Evolutionary conservation across 306 rosid species (phyloP), one percentile per base, ranked within the genome.

Genomic region (Pachyrhizus erosus): DNA sequence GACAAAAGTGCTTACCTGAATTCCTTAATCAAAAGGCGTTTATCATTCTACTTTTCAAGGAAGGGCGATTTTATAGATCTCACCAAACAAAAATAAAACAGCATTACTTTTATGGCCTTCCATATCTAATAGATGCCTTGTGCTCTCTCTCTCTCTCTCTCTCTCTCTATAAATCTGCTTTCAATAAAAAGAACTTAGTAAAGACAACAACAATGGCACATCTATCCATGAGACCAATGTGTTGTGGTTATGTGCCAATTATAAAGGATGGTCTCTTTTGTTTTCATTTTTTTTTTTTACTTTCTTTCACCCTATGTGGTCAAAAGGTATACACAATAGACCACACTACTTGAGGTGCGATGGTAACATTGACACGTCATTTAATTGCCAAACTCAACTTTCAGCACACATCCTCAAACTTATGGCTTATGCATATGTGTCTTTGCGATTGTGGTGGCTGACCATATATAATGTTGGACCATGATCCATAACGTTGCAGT

Each of bases 1-100:
- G 87, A 91, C 90, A 91, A 91, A 92, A 92, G 94, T 87, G 78
- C 69, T 88, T 37, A 68, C 77, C 65, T 34, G 80, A 91, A 85
- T 88, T 87, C 88, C 78, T 85, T 83, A 61, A 76, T 85, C 52
- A 62, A 91, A 91, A 87, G 90, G 79, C 76, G 72, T 80, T 86
- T 90, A 87, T 88, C 80, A 82, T 89, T 82, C 84, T 68, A 77
- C 89, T 91, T 91, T 80, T 83, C 48, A 74, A 51, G 78, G 78
- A 70, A 84, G 82, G 46, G 57, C 79, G 81, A 84, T 72, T 80
- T 79, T 82, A 52, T 60, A 55, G 70, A 73, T 82, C 48, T 75
- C 46, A 51, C 51, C 20, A 39, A 77, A 18, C 55, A 82, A 68
- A 37, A 78, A n/a, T 55, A 79, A 89, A 84, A 84, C 67, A 55